Conservation (phyloP, 1,139 yeast species). For the Pichia sp. region DNA sequence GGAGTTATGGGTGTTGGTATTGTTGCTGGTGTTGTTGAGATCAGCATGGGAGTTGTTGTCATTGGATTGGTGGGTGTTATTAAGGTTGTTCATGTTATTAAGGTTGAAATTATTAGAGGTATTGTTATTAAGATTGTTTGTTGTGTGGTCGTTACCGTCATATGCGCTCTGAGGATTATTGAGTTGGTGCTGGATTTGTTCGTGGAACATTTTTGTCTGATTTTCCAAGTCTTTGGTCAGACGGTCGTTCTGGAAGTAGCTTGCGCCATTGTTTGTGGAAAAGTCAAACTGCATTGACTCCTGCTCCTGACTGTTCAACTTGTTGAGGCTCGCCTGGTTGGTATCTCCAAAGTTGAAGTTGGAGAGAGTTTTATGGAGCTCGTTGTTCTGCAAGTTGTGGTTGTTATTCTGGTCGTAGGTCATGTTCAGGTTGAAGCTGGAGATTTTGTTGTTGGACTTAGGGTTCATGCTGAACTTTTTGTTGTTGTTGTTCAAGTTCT, state of each 20-base stretch:
- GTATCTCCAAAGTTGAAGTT: conserved; percentile 21
- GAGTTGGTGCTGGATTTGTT: conserved; percentile 23
- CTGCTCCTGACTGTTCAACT: conserved; percentile 9
- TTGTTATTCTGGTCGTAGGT: conserved; percentile 5
- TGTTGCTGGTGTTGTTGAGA: conserved; percentile 16
- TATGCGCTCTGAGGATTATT: conserved; percentile 1
- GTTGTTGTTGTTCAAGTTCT: conserved; percentile 12
- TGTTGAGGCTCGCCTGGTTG: conserved; percentile 19
- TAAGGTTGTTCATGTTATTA: conserved; percentile 19
- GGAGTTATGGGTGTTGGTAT: conserved; percentile 16
- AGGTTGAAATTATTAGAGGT: conserved; percentile 19
- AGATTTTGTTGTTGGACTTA: conserved; percentile 5
- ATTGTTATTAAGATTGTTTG: conserved; percentile 9
- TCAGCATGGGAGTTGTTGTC: conserved; percentile 22
- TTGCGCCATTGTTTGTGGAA: conserved; percentile 13
- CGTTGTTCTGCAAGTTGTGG: conserved; percentile 8
- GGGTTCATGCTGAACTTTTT: conserved; percentile 12
- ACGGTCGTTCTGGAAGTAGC: conserved; percentile 12
- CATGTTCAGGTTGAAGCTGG: conserved; percentile 10
- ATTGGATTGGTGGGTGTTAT: conserved; percentile 7
- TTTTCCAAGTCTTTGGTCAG: conserved; percentile 14
- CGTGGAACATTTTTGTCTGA: conserved; percentile 14
- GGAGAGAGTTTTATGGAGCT: conserved; percentile 20
- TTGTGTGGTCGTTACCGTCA: background rate
- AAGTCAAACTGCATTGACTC: conserved; percentile 14